These are phyloP conservation scores for Galerina sulciceps DNA, from an alignment of 768 basidiomycete genomes.

Conservation along the genomic window DNA sequence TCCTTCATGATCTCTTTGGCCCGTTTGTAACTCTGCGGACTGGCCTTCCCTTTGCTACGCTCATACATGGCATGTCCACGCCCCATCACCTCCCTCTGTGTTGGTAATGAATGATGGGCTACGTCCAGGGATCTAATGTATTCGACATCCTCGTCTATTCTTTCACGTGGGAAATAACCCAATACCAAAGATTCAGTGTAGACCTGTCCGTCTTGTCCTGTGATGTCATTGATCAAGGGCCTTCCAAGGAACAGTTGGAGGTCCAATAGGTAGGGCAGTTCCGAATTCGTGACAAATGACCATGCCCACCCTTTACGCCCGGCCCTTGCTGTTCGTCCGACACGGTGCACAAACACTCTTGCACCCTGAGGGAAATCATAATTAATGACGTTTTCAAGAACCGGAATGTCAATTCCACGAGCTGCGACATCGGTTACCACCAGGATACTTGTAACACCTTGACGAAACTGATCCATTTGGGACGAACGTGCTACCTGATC, in stretches of 20 bases:
- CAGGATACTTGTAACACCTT: constrained; percentile 77
- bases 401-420: constrained; percentile 96
- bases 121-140: constrained; percentile 71
- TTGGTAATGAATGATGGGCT: constrained; percentile 63
- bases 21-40: constrained; percentile 80
- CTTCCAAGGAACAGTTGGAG: constrained; percentile 90
- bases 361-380: constrained; percentile 97
- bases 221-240: constrained; percentile 63
- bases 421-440: constrained; percentile 99
- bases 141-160: constrained; percentile 84
- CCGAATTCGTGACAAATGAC: constrained; percentile 86
- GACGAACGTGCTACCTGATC: constrained; percentile 88
- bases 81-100: constrained; percentile 80
- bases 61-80: constrained; percentile 95
- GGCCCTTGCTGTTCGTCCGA: constrained; percentile 95
- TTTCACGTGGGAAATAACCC: constrained; percentile 81
- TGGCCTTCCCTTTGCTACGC: constrained; percentile 90
- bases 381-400: constrained; percentile 96
- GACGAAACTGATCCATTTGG: constrained; percentile 91
- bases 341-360: constrained; percentile 93
- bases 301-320: constrained; percentile 96
- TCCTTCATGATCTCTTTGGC: constrained; percentile 87
- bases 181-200: constrained; percentile 79
- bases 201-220: constrained; percentile 54
- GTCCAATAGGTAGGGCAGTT: constrained; percentile 90